A percentile compares a stretch with the other conserved stretches of the same genome.
phyloP scores from a whole-genome alignment of 2,329 filamentous ascomycete species.

The Fusarium tricinctum region DNA sequence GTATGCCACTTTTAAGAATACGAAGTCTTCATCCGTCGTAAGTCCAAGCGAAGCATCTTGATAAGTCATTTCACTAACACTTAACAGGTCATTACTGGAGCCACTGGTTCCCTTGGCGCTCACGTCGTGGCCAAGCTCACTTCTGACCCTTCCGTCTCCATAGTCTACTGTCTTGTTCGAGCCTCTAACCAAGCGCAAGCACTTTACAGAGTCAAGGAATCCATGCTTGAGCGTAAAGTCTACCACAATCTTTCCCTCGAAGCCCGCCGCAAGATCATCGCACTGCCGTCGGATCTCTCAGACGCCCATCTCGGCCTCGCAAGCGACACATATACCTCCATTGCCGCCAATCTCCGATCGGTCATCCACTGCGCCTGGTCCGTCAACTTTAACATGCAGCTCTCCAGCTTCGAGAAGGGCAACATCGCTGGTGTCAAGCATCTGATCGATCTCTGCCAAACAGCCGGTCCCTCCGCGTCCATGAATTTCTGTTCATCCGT shows the following conservation, averaged over 20 bases:
- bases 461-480: conserved; percentile 53
- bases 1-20: not conserved
- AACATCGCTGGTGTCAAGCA: conserved; percentile 62
- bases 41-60: not conserved
- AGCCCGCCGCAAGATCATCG: conserved; percentile 32
- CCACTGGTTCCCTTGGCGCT: conserved; percentile 71
- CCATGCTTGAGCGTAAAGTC: conserved; percentile 52
- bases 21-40: not conserved
- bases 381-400: conserved; percentile 67
- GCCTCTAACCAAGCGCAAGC: conserved; percentile 55
- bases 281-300: conserved; percentile 59
- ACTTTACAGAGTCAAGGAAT: conserved; percentile 49
- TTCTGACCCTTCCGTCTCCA: conserved; percentile 66
- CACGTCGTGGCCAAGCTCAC: conserved; percentile 70
- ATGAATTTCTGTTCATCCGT: conserved; percentile 63
- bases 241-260: conserved; percentile 33
- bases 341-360: conserved; percentile 54
- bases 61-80: not conserved
- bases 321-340: conserved; percentile 42
- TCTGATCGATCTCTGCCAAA: conserved; percentile 59
- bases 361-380: conserved; percentile 67
- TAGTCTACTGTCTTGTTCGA: conserved; percentile 64
- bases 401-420: conserved; percentile 62
- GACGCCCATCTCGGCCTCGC: conserved; percentile 58
- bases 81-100: conserved; percentile 64